Evolutionary conservation across 2,329 filamentous ascomycete species (phyloP).

Genomic region (Aspergillus pseudoviridinutans): DNA sequence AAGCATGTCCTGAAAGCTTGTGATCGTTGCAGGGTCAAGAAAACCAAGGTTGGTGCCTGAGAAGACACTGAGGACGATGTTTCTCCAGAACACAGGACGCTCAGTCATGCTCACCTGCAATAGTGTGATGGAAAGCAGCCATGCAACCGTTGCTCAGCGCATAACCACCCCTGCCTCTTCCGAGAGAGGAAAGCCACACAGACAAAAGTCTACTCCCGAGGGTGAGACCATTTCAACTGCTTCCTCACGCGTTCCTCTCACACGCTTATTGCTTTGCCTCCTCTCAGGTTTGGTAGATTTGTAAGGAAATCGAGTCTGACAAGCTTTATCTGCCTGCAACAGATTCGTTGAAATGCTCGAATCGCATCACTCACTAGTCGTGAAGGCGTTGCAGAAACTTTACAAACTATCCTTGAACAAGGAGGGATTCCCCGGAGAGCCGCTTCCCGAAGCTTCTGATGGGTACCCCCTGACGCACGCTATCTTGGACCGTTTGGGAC

Average conservation of each 20-base stretch:
- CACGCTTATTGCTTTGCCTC: background rate
- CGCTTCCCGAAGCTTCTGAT: conserved; percentile 36
- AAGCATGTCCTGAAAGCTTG: conserved; percentile 45
- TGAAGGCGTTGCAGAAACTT: conserved; percentile 40
- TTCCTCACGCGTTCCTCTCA: background rate
- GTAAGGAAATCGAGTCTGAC: background rate
- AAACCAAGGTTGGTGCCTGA: conserved; percentile 37
- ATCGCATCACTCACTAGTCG: conserved; percentile 40
- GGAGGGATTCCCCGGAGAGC: conserved; percentile 41
- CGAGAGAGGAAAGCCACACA: conserved; percentile 42
- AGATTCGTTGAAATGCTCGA: conserved; percentile 46
- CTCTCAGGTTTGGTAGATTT: background rate
- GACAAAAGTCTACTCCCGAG: conserved; percentile 43
- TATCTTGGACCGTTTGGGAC: conserved; percentile 39
- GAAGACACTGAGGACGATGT: background rate
- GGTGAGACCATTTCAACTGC: conserved; percentile 23
- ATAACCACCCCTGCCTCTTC: conserved; percentile 43
- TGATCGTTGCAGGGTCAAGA: conserved; percentile 45
- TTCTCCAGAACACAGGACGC: no score
- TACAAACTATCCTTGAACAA: conserved; percentile 41
- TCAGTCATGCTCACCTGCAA: conserved; percentile 9
- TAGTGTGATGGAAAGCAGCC: conserved; percentile 45
- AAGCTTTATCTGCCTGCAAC: background rate
- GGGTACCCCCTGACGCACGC: conserved; percentile 41
- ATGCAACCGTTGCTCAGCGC: conserved; percentile 41